phyloP scores from a whole-genome alignment of 768 basidiomycete species.

The Lactifluus volemus region DNA sequence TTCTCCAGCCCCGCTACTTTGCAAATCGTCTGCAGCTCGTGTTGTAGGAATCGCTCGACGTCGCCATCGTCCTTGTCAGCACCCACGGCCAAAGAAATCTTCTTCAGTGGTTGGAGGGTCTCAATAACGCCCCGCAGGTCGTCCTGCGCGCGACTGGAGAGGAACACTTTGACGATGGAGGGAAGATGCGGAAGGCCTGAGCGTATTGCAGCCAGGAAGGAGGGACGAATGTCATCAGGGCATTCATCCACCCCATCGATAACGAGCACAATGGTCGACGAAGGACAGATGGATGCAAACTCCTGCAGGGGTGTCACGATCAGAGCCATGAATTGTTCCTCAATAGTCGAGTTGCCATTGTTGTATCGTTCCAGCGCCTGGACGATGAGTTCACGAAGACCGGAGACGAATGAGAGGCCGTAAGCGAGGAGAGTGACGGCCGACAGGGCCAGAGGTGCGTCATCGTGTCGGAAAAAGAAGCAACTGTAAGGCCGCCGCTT shows the following conservation, averaged over 20 bases:
- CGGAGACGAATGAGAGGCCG: constrained; percentile 12
- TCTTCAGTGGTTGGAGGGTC: neutral
- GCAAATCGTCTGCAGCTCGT: neutral
- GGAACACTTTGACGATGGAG: constrained; percentile 9
- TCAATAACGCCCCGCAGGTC: constrained; percentile 5
- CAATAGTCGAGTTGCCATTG: constrained; percentile 4
- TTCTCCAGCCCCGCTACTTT: neutral
- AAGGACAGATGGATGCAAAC: constrained; percentile 1
- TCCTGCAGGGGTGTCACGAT: constrained; percentile 11
- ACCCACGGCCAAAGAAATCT: neutral
- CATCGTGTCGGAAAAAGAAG: constrained; percentile 19
- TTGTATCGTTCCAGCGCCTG: constrained; percentile 5
- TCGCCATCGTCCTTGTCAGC: constrained; percentile 8
- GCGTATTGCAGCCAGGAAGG: constrained; percentile 4
- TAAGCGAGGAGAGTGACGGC: constrained; percentile 16
- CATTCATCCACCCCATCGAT: constrained; percentile 21
- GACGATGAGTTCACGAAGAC: constrained; percentile 4
- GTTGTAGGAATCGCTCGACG: constrained; percentile 6
- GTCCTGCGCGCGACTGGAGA: constrained; percentile 16
- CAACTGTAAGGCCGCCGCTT: constrained; percentile 14
- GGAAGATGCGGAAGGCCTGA: constrained; percentile 7
- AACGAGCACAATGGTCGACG: constrained; percentile 12
- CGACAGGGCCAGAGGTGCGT: constrained; percentile 7
- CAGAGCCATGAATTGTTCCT: constrained; percentile 17
- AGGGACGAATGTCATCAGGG: constrained; percentile 2